A percentile compares a stretch with the other conserved stretches of the same genome.
phyloP scores from a whole-genome alignment of 192 early-diverging fungal species.

The Coemansia guatemalensis region DNA sequence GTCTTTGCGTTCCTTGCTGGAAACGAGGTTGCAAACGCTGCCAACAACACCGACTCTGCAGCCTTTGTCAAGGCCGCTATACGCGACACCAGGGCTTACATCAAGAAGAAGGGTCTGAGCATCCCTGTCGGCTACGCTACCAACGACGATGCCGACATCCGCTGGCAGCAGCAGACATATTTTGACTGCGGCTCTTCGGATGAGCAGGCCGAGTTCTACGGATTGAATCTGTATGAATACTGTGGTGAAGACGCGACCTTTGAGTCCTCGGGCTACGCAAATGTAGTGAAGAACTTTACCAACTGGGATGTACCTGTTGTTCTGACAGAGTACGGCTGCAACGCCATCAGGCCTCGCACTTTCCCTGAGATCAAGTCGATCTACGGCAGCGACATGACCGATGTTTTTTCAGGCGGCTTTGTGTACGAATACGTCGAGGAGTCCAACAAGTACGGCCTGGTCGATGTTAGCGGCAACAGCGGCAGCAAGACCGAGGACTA shows the following conservation, averaged over 20 bases:
- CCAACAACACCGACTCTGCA: constrained; percentile 60
- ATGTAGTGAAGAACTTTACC: constrained; percentile 64
- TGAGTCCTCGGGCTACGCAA: constrained; percentile 66
- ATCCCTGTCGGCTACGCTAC: constrained; percentile 74
- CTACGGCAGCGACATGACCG: constrained; percentile 66
- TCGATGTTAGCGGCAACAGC: constrained; percentile 54
- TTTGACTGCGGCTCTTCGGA: constrained; percentile 67
- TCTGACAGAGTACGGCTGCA: constrained; percentile 76
- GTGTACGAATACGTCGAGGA: constrained; percentile 76
- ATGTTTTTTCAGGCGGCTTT: constrained; percentile 67
- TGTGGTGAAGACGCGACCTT: constrained; percentile 61
- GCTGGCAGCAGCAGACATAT: constrained; percentile 64
- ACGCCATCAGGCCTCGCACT: constrained; percentile 61
- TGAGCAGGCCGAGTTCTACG: constrained; percentile 69
- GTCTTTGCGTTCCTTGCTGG: constrained; percentile 70
- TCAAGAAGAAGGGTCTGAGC: constrained; percentile 48
- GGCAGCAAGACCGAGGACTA: constrained; percentile 58
- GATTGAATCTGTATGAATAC: constrained; percentile 75
- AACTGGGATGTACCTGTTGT: constrained; percentile 67
- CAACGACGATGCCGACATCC: constrained; percentile 67
- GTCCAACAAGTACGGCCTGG: constrained; percentile 70
- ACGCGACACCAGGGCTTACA: constrained; percentile 67
- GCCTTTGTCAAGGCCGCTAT: constrained; percentile 67
- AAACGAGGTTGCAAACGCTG: constrained; percentile 73
- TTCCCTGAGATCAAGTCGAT: constrained; percentile 69